These are phyloP conservation scores for Serpula lacrymans DNA, from an alignment of 768 basidiomycete species.

Conservation along the genomic window DNA sequence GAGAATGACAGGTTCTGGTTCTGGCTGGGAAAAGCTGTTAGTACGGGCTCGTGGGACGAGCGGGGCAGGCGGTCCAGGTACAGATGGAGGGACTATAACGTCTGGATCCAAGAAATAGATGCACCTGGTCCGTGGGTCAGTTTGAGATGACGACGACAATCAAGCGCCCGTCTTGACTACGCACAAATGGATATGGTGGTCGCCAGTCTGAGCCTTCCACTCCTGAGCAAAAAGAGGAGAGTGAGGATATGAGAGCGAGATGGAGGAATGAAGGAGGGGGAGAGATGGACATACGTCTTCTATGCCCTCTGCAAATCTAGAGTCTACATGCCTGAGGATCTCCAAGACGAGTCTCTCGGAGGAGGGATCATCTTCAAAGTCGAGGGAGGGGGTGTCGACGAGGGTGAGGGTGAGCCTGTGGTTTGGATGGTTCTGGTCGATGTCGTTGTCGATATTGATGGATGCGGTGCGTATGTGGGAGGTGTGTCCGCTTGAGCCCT, in stretches of 20 bases:
- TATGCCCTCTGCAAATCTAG: slow-evolving; percentile 67
- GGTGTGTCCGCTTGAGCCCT: slow-evolving; percentile 69
- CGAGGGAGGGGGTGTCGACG: slow-evolving; percentile 80
- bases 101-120: slow-evolving; percentile 89
- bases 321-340: slow-evolving; percentile 68
- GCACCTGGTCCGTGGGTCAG: slow-evolving; percentile 48
- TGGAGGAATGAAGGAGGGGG: slow-evolving; percentile 13
- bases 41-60: slow-evolving; percentile 65
- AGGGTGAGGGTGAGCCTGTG: slow-evolving; percentile 62
- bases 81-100: slow-evolving; percentile 68
- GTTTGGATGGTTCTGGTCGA: slow-evolving; percentile 41
- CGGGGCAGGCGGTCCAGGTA: slow-evolving; percentile 63
- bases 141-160: slow-evolving; percentile 9
- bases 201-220: slow-evolving; percentile 63
- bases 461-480: slow-evolving; percentile 67
- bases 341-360: slow-evolving; percentile 65
- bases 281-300: slow-evolving; percentile 62
- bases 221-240: slow-evolving; percentile 45
- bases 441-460: slow-evolving; percentile 65
- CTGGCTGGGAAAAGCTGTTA: slow-evolving; percentile 69
- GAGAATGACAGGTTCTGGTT: slow-evolving; percentile 73
- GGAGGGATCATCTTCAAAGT: slow-evolving; percentile 63
- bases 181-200: slow-evolving; percentile 81
- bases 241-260: slow-evolving; percentile 15
- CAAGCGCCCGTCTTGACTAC: slow-evolving; percentile 34